phyloP scores from a whole-genome alignment of 140 eudicot species.

The Ambrosia hybrid region DNA sequence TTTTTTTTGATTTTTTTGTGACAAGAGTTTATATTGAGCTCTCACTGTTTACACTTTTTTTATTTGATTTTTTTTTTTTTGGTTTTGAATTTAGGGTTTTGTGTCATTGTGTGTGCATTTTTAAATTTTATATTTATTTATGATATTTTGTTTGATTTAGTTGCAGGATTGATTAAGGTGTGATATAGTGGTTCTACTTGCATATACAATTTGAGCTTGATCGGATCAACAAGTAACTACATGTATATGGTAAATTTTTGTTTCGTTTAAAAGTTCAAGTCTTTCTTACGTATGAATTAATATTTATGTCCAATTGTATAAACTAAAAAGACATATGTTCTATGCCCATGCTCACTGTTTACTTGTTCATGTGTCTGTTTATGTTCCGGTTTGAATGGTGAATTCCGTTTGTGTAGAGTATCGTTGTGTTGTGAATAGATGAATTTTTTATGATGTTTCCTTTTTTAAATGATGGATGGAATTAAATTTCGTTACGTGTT shows the following conservation, averaged over 20 bases:
- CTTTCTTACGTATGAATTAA: background rate
- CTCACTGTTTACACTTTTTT: constrained; percentile 9
- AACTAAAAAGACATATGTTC: too few relatives aligned
- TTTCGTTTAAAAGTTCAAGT: background rate
- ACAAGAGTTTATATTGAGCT: constrained; percentile 14
- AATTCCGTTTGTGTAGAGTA: constrained; percentile 25
- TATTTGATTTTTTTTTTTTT: background rate
- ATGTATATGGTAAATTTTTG: constrained; percentile 25
- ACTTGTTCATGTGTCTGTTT: background rate
- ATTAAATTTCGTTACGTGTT: constrained; percentile 11
- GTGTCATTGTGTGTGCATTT: background rate
- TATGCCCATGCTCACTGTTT: background rate
- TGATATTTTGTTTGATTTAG: background rate
- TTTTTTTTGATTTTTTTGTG: background rate
- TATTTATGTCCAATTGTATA: background rate
- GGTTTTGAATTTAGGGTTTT: constrained; percentile 20
- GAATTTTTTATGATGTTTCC: constrained; percentile 19
- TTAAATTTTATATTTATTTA: too few relatives aligned
- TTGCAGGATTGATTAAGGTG: constrained; percentile 28
- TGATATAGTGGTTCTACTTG: constrained; percentile 21
- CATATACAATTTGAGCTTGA: constrained; percentile 26
- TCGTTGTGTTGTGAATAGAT: constrained; percentile 16
- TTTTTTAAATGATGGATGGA: constrained; percentile 16
- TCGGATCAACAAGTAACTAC: constrained; percentile 21
- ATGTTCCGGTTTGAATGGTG: constrained; percentile 15